Conservation (phyloP, 257 asterid species). For the Solanum ossicruentum region DNA sequence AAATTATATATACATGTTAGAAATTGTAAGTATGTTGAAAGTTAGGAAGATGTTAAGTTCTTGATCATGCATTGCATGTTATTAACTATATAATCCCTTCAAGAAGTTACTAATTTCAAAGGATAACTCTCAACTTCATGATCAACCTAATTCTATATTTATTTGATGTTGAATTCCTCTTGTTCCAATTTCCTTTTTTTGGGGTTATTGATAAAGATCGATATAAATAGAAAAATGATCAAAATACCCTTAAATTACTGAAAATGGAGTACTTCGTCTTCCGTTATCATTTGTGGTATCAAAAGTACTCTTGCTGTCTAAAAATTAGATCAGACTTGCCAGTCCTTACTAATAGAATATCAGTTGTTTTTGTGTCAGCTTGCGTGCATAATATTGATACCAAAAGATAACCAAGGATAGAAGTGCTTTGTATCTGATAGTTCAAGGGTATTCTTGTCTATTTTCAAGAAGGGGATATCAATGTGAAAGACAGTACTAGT, state of each 20-base stretch:
- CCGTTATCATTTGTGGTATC: neutral
- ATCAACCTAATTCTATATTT: neutral
- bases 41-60: neutral
- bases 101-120: neutral
- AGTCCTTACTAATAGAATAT: neutral
- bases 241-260: neutral
- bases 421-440: neutral
- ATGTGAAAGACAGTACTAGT: neutral
- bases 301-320: neutral
- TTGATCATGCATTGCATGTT: neutral
- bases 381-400: neutral
- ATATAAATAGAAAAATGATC: neutral
- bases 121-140: neutral
- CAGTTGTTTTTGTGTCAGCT: neutral
- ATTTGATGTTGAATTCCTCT: neutral
- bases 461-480: neutral
- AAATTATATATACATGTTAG: neutral
- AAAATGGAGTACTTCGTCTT: neutral
- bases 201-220: neutral
- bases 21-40: neutral
- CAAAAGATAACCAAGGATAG: neutral
- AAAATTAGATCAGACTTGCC: neutral
- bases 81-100: neutral
- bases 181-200: neutral
- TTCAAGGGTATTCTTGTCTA: neutral